Evolutionary conservation across 179 eudicot species (phyloP).

Genomic region (Sideroxylon spinosum): DNA sequence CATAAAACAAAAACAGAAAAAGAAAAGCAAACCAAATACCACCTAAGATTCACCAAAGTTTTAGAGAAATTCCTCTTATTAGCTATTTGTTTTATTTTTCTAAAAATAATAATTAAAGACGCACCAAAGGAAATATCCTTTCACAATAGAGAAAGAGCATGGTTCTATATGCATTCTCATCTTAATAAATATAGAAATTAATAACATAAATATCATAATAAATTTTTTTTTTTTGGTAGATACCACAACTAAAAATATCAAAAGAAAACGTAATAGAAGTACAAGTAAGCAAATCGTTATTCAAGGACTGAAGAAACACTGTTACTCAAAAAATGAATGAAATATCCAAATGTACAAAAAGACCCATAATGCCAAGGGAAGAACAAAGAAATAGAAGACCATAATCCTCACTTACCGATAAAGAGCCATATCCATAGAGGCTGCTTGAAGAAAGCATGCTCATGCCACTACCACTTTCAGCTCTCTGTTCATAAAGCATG

Average conservation of each 20-base stretch:
- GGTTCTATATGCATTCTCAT: neutral
- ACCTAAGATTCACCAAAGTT: conserved; percentile 11
- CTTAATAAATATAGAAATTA: neutral
- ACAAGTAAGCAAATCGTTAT: neutral
- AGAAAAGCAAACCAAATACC: no score
- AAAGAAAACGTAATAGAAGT: neutral
- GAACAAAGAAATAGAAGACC: neutral
- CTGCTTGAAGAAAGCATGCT: conserved; percentile 51
- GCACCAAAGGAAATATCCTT: no score
- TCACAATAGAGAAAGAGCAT: neutral
- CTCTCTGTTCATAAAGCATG: conserved; percentile 54
- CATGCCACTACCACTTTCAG: conserved; percentile 52
- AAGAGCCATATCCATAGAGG: conserved; percentile 65
- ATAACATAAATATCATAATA: neutral
- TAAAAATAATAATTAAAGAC: neutral
- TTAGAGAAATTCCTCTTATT: neutral
- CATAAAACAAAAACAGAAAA: no score
- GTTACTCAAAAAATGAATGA: neutral
- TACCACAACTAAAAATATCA: neutral
- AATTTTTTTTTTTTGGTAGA: no score
- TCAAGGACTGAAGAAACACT: neutral
- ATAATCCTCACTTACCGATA: conserved; percentile 30
- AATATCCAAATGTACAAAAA: neutral
- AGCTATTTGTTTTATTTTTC: neutral
- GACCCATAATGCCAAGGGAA: conserved; percentile 5